These are phyloP conservation scores for Fusarium sp. DNA, from an alignment of 2,329 filamentous ascomycete species.

Conservation along the genomic window DNA sequence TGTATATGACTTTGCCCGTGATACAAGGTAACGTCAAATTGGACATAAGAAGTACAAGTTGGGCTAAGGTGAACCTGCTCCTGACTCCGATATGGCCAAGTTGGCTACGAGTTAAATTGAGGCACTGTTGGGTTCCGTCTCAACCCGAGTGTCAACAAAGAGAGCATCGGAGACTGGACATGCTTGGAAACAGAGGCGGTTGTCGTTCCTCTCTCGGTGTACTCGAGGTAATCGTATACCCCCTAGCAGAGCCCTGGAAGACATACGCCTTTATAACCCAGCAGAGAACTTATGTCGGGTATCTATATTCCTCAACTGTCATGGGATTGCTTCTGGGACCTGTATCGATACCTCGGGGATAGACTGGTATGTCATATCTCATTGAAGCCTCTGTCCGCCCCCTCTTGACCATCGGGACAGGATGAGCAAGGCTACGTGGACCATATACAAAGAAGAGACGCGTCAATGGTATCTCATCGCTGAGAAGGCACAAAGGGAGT, in stretches of 20 bases:
- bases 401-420: not conserved
- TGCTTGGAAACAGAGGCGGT: not conserved
- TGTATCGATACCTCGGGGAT: not conserved
- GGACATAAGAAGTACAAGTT: not conserved
- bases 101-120: not conserved
- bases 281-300: not conserved
- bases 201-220: not conserved
- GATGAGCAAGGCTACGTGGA: not conserved
- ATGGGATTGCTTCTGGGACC: not conserved
- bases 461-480: too few relatives aligned
- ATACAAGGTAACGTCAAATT: not conserved
- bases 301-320: not conserved
- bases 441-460: not conserved
- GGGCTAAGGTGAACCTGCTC: not conserved
- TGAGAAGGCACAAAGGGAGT: too few relatives aligned
- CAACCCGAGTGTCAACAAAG: not conserved
- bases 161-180: not conserved
- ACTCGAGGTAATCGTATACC: not conserved
- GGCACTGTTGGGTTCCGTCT: not conserved
- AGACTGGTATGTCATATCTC: not conserved
- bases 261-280: not conserved
- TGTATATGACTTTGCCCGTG: not conserved
- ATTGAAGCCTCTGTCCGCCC: not conserved
- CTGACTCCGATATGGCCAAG: not conserved
- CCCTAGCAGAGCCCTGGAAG: not conserved